These are phyloP conservation scores for Forsythia viridissima DNA, from an alignment of 257 asterid species.

Conservation along the genomic window DNA sequence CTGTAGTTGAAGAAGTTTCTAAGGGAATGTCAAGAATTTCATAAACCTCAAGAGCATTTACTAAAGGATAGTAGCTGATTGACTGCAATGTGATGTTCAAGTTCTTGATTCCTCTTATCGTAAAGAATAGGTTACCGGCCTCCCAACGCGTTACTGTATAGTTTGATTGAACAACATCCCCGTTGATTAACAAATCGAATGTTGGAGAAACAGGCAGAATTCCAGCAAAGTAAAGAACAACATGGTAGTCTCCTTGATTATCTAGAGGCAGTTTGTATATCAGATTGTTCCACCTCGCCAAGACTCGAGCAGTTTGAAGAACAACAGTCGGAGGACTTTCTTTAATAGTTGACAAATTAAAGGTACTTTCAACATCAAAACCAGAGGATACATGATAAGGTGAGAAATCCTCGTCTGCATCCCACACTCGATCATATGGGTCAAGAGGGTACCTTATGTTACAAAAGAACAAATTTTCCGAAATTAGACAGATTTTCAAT, in stretches of 20 bases:
- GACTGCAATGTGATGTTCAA: slow-evolving; percentile 77
- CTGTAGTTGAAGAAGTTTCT: slow-evolving; percentile 88
- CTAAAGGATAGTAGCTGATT: slow-evolving; percentile 65
- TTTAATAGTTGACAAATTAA: slow-evolving; percentile 52
- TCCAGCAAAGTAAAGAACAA: slow-evolving; percentile 92
- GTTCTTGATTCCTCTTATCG: slow-evolving; percentile 51
- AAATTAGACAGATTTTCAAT: neutral
- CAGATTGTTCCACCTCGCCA: slow-evolving; percentile 73
- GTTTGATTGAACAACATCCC: slow-evolving; percentile 51
- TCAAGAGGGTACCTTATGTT: slow-evolving; percentile 80
- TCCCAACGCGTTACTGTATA: slow-evolving; percentile 68
- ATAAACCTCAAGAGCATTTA: slow-evolving; percentile 87
- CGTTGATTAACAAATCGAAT: slow-evolving; percentile 71
- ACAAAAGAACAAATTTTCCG: neutral
- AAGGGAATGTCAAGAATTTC: slow-evolving; percentile 71
- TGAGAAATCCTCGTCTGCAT: slow-evolving; percentile 77
- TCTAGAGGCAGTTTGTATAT: slow-evolving; percentile 69
- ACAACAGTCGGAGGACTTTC: slow-evolving; percentile 77
- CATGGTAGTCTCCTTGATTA: slow-evolving; percentile 68
- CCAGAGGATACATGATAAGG: slow-evolving; percentile 84
- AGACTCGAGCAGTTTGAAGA: slow-evolving; percentile 81
- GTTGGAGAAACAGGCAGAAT: slow-evolving; percentile 78
- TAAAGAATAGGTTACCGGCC: slow-evolving; percentile 50
- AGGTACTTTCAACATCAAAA: slow-evolving; percentile 57
- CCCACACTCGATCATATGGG: slow-evolving; percentile 87